Base-by-base conservation (phyloP, 306 rosid species). In the Castanea sativa region DNA sequence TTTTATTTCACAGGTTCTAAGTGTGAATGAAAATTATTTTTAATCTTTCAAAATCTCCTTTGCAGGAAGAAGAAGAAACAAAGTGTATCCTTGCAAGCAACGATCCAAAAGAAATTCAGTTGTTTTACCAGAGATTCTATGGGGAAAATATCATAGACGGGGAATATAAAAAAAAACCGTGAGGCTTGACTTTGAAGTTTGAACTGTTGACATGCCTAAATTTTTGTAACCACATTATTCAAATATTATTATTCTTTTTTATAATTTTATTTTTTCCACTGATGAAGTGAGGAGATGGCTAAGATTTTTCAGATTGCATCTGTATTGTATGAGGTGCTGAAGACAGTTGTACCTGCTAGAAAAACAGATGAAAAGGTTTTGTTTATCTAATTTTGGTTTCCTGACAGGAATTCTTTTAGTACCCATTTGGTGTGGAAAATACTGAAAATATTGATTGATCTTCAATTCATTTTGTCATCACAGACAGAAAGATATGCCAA, bases 241-340 rank as follows among this genome's bases (percentile, higher is more conserved):
- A 10, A 49, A 59, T 33, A 49, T 68, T 33, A 57, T 19, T 49
- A 65, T 71, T 74, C 8, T 21, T 20, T 12, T 64, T 20, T 78
- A 75, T 81, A 59, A 78, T 76, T 82, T 33, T 71, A 77, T 64
- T 77, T 55, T 30, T 82, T 61, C 73, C 80, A 57, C 51, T 76
- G 71, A 72, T 90, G 86, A 82, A 95, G 99, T 85, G 99, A 93
- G 91, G 99, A 96, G 86, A 93, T 93, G 93, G 92, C 91, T 51
- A 93, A 85, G 86, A 81, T 76, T 77, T 82, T 82, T 84, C 97
- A 90, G 86, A 93, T 87, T 85, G 98, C 98, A 57, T 76, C 88
- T 1, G 98, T 91, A 9, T 87, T 96, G 76, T 90, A 83, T 82
- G 97, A 90, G 38, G 98, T 89, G 76, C 89, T 96, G 86, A 88